Evolutionary conservation across 306 rosid species (phyloP).

Genomic region (Vigna trinervia): DNA sequence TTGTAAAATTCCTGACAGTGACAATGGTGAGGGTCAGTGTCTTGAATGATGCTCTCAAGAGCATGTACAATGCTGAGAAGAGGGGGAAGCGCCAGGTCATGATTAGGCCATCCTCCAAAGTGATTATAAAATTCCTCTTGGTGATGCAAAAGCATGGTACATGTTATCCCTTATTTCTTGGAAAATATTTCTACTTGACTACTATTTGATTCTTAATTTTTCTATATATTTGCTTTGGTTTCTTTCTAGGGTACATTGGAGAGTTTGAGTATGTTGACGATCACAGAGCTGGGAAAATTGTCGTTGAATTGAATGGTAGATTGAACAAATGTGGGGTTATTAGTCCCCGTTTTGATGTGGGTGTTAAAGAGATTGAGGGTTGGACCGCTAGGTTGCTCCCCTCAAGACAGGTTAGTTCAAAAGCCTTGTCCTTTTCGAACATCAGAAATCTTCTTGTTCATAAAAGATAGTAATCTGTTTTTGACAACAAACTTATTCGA

Average conservation of each 20-base stretch:
- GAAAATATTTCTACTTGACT: neutral
- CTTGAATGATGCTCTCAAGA: slow-evolving; percentile 58
- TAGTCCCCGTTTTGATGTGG: slow-evolving; percentile 54
- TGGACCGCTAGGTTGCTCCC: slow-evolving; percentile 56
- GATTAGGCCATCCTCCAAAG: slow-evolving; percentile 56
- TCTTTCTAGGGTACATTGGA: slow-evolving; percentile 49
- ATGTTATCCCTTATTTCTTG: neutral
- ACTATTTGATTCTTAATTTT: neutral
- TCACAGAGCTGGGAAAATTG: slow-evolving; percentile 55
- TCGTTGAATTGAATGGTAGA: slow-evolving; percentile 54
- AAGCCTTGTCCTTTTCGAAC: neutral
- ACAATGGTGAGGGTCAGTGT: slow-evolving; percentile 58
- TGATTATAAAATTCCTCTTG: slow-evolving; percentile 50
- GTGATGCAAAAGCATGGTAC: slow-evolving; percentile 59
- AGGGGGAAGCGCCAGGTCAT: slow-evolving; percentile 55
- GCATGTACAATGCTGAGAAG: slow-evolving; percentile 58
- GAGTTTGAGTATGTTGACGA: slow-evolving; percentile 57
- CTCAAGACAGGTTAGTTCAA: slow-evolving; percentile 44
- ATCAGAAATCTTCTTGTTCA: neutral
- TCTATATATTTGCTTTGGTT: neutral
- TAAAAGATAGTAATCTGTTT: neutral
- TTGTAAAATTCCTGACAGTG: slow-evolving; percentile 43
- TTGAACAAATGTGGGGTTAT: slow-evolving; percentile 55
- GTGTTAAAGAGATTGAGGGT: slow-evolving; percentile 52
- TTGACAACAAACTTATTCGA: neutral